Percentiles rank a stretch among this genome's conserved stretches.
These are phyloP conservation scores for California macrophylla DNA, from an alignment of 441 rosid species.

Conservation along the genomic window DNA sequence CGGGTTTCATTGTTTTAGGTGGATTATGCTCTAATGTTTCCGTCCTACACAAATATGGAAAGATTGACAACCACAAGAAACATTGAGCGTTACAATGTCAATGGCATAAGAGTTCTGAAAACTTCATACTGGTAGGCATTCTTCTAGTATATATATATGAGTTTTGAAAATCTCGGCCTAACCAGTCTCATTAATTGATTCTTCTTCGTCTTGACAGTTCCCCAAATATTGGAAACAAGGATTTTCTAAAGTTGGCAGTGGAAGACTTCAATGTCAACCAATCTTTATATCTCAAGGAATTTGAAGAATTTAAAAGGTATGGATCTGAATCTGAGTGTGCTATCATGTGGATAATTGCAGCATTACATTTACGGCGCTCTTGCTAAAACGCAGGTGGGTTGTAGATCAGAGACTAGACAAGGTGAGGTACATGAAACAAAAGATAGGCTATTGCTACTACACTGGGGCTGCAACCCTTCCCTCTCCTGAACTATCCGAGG, in stretches of 20 bases:
- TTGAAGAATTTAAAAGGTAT: too few relatives aligned
- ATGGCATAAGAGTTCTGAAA: conserved; percentile 39
- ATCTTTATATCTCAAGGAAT: conserved; percentile 40
- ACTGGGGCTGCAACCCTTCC: conserved; percentile 62
- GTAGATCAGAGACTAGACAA: conserved; percentile 52
- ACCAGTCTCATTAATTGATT: too few relatives aligned
- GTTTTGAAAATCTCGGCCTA: not conserved
- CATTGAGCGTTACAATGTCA: conserved; percentile 33
- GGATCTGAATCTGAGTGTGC: too few relatives aligned
- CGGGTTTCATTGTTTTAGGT: conserved; percentile 38
- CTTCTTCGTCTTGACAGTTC: conserved; percentile 30
- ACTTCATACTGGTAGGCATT: conserved; percentile 46
- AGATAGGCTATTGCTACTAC: conserved; percentile 66
- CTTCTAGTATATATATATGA: not conserved
- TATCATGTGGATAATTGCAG: too few relatives aligned
- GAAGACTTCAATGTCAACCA: conserved; percentile 70
- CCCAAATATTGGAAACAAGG: conserved; percentile 28
- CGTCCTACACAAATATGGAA: conserved; percentile 42
- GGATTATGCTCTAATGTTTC: conserved; percentile 43
- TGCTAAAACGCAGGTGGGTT: conserved; percentile 48
- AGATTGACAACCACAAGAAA: conserved; percentile 48
- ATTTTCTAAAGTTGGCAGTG: conserved; percentile 49
- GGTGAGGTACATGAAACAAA: conserved; percentile 69
- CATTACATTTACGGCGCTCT: too few relatives aligned
- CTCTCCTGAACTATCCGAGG: conserved; percentile 39